Base-by-base conservation (phyloP, 768 basidiomycete species). In the Kwoniella sp. region DNA sequence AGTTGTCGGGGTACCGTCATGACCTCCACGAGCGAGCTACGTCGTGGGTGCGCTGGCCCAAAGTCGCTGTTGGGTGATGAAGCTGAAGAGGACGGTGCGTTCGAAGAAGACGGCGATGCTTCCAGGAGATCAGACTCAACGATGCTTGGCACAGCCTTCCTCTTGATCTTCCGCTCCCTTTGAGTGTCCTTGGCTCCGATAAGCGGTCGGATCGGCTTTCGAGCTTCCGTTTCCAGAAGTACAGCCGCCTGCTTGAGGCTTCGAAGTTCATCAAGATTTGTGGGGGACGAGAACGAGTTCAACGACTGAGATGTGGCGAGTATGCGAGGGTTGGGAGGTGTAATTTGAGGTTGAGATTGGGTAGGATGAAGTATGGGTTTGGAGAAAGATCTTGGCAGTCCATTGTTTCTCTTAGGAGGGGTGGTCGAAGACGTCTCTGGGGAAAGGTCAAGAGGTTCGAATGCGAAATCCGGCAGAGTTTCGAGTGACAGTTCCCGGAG, bases 121-220 rank as follows among this genome's bases (percentile, higher is more conserved):
- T 55, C 61, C 12, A 56, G 23, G 1, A 56, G 48, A 25, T 65
- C 63, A 8, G 34, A 52, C 26, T 65, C 63, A 28, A 58, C 47
- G 38, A 68, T 47, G 29, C 60, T 59, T n/a, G 72, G 72, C 11
- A 73, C 72, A 8, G 69, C 69, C 45, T 73, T 73, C 13, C 72
- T 53, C 55, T 68, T 63, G 65, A 73, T 73, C 58, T 59, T 67
- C 30, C 61, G 61, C 52, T 68, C 72, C 28, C 58, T 61, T 23
- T 55, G 61, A 22, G 25, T 22, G 13, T 26, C 51, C 30, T 37
- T 41, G 31, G 17, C 47, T 5, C n/a, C 30, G 31, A 12, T n/a
- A 45, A 25, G 26, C 2, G 66, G 28, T 20, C 53, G 31, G n/a
- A 58, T 63, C 4, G 63, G 52, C 48, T 52, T 59, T 55, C 55